A percentile compares a stretch with the other conserved stretches of the same genome.
Evolutionary conservation across 805 yeast genomes (phyloP).

Genomic region (Nakazawaea siamensis): DNA sequence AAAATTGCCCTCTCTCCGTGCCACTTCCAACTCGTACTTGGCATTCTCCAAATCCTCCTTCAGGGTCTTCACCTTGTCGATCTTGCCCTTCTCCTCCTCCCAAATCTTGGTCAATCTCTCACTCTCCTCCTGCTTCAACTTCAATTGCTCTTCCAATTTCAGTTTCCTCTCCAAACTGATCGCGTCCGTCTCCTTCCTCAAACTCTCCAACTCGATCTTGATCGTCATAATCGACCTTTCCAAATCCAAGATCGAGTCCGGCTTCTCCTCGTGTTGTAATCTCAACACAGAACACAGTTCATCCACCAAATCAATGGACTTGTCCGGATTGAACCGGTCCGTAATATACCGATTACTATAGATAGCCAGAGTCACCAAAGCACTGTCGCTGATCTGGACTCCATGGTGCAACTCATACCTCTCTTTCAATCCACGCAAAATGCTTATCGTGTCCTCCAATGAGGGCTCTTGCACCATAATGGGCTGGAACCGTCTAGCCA

Average conservation of each 20-base stretch:
- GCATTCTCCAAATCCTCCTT: conserved; percentile 83
- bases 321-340: conserved; percentile 88
- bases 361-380: conserved; percentile 89
- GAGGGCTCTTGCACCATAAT: conserved; percentile 82
- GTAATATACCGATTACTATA: conserved; percentile 85
- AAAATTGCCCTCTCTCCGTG: conserved; percentile 79
- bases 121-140: conserved; percentile 55
- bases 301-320: conserved; percentile 93
- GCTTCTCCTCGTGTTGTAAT: conserved; percentile 93
- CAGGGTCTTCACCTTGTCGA: conserved; percentile 71
- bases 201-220: conserved; percentile 89
- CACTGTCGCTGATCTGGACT: conserved; percentile 86
- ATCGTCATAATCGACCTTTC: conserved; percentile 90
- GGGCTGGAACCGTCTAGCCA: conserved; percentile 90
- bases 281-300: conserved; percentile 95
- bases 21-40: conserved; percentile 70
- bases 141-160: conserved; percentile 63
- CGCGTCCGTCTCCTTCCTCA: conserved; percentile 87
- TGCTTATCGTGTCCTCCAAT: conserved; percentile 85
- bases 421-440: conserved; percentile 88
- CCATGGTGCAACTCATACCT: conserved; percentile 97
- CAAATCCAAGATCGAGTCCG: conserved; percentile 84
- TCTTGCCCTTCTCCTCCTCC: conserved; percentile 73
- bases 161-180: conserved; percentile 70
- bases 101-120: conserved; percentile 71